Evolutionary conservation across 1,284 basidiomycete species (phyloP).

Genomic region (Trichosporon sp.): DNA sequence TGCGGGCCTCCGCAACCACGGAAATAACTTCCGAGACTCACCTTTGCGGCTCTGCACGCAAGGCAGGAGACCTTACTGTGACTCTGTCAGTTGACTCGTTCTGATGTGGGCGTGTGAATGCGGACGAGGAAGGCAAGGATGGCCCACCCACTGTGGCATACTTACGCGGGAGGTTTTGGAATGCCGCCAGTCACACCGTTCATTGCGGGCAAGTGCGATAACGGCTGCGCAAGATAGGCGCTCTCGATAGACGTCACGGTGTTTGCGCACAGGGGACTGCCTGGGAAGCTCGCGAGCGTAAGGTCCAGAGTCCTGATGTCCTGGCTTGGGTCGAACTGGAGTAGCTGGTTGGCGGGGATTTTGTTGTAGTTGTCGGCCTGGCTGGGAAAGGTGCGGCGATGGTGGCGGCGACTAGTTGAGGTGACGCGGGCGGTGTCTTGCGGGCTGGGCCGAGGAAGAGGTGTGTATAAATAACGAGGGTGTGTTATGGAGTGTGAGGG

Average conservation of each 20-base stretch:
- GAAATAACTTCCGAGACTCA: slow-evolving; percentile 20
- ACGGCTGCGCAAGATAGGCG: not conserved
- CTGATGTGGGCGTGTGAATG: not conserved
- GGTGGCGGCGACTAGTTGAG: slow-evolving; percentile 1
- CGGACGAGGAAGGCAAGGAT: not conserved
- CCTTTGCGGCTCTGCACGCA: slow-evolving; percentile 40
- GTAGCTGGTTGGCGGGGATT: slow-evolving; percentile 1
- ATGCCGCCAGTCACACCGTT: slow-evolving; percentile 10
- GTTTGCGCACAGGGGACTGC: not conserved
- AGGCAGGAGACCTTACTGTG: slow-evolving; percentile 37
- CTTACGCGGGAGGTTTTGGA: slow-evolving; percentile 15
- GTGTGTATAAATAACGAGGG: slow-evolving; percentile 3
- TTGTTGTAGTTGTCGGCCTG: not conserved
- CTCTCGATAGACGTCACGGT: not conserved
- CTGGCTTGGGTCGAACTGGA: not conserved
- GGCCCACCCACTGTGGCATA: not conserved
- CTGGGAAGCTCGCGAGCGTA: not conserved
- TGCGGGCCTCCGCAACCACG: not conserved
- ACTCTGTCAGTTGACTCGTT: not conserved
- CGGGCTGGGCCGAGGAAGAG: not conserved
- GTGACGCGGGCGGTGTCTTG: slow-evolving; percentile 4
- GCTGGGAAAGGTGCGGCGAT: not conserved
- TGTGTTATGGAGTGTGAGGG: not conserved
- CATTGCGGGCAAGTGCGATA: slow-evolving; percentile 6
- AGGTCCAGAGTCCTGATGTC: not conserved